Conservation (phyloP, 2,329 filamentous ascomycete genomes). For the Stagonosporopsis cucurbitacearum region DNA sequence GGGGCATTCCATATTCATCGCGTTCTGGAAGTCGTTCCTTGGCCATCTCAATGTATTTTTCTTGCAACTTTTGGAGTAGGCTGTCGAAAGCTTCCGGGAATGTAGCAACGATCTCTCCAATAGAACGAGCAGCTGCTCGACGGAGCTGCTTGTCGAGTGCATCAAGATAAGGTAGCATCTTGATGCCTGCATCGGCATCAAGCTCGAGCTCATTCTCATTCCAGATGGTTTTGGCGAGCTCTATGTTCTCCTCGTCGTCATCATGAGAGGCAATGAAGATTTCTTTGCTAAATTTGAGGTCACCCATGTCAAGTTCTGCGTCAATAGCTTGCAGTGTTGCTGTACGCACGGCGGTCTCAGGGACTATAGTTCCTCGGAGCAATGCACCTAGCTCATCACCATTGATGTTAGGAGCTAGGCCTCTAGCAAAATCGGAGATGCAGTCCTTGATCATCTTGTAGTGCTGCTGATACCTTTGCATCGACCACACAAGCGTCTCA, state of each 20-base stretch:
- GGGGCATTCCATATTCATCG: slow-evolving; percentile 93
- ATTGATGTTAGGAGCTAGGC: slow-evolving; percentile 81
- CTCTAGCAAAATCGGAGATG: slow-evolving; percentile 82
- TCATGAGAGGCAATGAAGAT: slow-evolving; percentile 95
- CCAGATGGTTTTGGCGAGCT: slow-evolving; percentile 88
- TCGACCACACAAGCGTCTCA: slow-evolving; percentile 73
- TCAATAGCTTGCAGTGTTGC: slow-evolving; percentile 89
- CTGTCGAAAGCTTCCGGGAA: slow-evolving; percentile 66
- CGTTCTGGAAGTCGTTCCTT: slow-evolving; percentile 84
- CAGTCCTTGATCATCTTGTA: slow-evolving; percentile 96
- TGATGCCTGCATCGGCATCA: slow-evolving; percentile 67
- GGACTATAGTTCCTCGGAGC: slow-evolving; percentile 78
- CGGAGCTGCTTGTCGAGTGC: slow-evolving; percentile 82
- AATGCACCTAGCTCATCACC: slow-evolving; percentile 75
- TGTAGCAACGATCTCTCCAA: slow-evolving; percentile 74
- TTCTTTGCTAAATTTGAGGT: slow-evolving; percentile 83
- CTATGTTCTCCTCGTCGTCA: slow-evolving; percentile 83
- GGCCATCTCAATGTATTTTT: slow-evolving; percentile 76
- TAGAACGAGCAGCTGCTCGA: slow-evolving; percentile 78
- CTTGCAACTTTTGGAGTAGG: slow-evolving; percentile 70
- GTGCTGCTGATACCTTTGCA: slow-evolving; percentile 90
- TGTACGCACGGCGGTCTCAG: slow-evolving; percentile 79
- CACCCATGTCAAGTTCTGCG: slow-evolving; percentile 88
- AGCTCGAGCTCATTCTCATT: slow-evolving; percentile 86
- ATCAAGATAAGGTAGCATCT: slow-evolving; percentile 79